A percentile compares a stretch with the other conserved stretches of the same genome.
Conservation (phyloP, 2,329 filamentous ascomycete genomes). For the Penicillium sp. region DNA sequence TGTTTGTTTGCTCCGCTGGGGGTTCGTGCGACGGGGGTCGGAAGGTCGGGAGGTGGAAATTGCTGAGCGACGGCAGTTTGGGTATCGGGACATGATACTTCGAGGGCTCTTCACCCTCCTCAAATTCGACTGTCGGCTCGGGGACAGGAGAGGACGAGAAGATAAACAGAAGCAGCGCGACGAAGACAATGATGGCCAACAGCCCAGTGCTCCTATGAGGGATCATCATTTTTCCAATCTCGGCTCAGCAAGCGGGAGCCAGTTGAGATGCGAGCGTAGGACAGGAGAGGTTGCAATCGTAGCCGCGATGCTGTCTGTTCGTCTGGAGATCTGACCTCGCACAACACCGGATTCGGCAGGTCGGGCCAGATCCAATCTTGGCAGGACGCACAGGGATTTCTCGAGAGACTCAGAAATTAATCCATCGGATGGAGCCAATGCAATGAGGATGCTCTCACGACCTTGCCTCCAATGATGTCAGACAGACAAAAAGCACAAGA, state of each 20-base stretch:
- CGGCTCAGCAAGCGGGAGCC: neutral
- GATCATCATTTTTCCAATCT: conserved; percentile 36
- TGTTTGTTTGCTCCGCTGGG: conserved; percentile 72
- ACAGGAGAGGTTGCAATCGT: neutral
- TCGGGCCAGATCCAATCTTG: conserved; percentile 8
- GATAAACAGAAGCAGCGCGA: conserved; percentile 46
- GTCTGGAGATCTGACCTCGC: conserved; percentile 13
- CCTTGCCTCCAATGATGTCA: conserved; percentile 14
- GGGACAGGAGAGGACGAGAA: conserved; percentile 45
- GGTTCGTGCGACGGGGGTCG: conserved; percentile 69
- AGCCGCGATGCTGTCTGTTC: conserved; percentile 8
- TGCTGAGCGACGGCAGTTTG: conserved; percentile 53
- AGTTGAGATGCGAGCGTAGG: neutral
- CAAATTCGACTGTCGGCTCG: conserved; percentile 23
- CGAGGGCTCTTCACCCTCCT: conserved; percentile 27
- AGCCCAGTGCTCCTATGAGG: conserved; percentile 44
- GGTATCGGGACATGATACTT: conserved; percentile 37
- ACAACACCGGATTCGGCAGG: conserved; percentile 16
- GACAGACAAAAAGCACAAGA: conserved; percentile 1
- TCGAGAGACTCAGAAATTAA: neutral
- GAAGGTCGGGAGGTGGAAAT: conserved; percentile 65
- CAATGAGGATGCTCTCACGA: neutral
- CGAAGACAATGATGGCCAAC: conserved; percentile 45
- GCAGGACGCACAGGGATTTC: neutral
- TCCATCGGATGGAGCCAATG: conserved; percentile 1